Evolutionary conservation across 208 protist genomes (phyloP), one percentile per base, ranked within the genome.

Genomic region (Trypanosomatidae sp.): DNA sequence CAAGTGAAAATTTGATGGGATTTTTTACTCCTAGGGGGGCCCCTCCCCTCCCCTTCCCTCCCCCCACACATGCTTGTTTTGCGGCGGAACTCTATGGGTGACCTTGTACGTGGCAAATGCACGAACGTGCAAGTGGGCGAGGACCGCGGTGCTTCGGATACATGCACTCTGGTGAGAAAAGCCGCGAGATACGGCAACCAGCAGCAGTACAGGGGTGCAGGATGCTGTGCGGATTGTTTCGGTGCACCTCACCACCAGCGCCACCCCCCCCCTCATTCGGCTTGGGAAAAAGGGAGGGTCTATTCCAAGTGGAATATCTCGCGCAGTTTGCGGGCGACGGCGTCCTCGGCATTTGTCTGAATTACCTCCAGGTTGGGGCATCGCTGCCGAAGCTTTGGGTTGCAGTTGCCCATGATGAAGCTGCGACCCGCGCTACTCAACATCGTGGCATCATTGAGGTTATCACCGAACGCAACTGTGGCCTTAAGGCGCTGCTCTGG

Each of bases 391-490:
- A 94, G 77, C 30, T 75, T 68, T 8, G 73, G 56, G 28, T 82
- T 84, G 64, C 80, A 88, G 68, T 92, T 94, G 25, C 70, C 79
- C 86, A 94, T 92, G 9, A 94, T 71, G 74, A 81, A 94, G 15
- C 87, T 85, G 15, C 86, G 86, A 10, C 84, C 85, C 25, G 84
- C 86, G 1, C 13, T 60, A 4, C 33, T 62, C 44, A 94, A 73
- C 89, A 94, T 94, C 17, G 85, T 81, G 1, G 55, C 77, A 58
- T 94, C 89, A 67, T 91, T 94, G 55, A 92, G 70, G 59, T 84
- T 80, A 60, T 94, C 83, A 44, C 89, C 89, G 70, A 94, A 91
- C 1, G 85, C 83, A 56, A 91, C 80, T 8, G 89, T 74, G 22
- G 76, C 59, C 59, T 77, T 79, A 49, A 84, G 74, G 10, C 90